Base-by-base conservation (phyloP, 1,284 basidiomycete genomes). In the Tilletia caries region DNA sequence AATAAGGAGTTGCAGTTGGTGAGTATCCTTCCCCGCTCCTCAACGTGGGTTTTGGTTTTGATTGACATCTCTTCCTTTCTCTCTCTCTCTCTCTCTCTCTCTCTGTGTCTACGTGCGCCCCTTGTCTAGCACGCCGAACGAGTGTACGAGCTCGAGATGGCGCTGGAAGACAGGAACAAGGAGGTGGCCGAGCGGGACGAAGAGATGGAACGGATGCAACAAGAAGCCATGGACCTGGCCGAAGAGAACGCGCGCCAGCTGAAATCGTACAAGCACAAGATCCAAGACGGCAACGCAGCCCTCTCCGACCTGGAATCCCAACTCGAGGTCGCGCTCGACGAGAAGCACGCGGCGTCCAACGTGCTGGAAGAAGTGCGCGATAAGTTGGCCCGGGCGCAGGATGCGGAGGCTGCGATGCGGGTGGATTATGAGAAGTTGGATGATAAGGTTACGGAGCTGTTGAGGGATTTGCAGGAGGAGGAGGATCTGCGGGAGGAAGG, bases 1-100 rank as follows among this genome's bases (percentile, higher is more conserved):
- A 86, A 87, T 73, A 83, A 85, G 69, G 85, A 91, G 50, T 89
- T 92, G 68, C 87, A 72, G 25, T 86, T 25, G 87, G 88, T 50
- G 90, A 92, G 79, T 43, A 25, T 41, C 5, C n/a, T 41, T 12
- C 23, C 32, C 10, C 27, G 20, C 44, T 12, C 25, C 25, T n/a
- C n/a, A n/a, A n/a, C n/a, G n/a, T n/a, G n/a, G n/a, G n/a, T n/a
- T n/a, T n/a, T n/a, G n/a, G n/a, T n/a, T n/a, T n/a, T n/a, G n/a
- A n/a, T 29, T 62, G 29, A 62, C 58, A 62, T n/a, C 10, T 23
- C 27, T 62, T 62, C 27, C 29, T 62, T n/a, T n/a, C n/a, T n/a
- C n/a, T n/a, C n/a, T n/a, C n/a, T n/a, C n/a, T n/a, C n/a, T n/a
- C n/a, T n/a, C n/a, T n/a, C n/a, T n/a, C n/a, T n/a, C n/a, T n/a